Conservation (phyloP, 768 basidiomycete species). For the Tulasnella sp. region DNA sequence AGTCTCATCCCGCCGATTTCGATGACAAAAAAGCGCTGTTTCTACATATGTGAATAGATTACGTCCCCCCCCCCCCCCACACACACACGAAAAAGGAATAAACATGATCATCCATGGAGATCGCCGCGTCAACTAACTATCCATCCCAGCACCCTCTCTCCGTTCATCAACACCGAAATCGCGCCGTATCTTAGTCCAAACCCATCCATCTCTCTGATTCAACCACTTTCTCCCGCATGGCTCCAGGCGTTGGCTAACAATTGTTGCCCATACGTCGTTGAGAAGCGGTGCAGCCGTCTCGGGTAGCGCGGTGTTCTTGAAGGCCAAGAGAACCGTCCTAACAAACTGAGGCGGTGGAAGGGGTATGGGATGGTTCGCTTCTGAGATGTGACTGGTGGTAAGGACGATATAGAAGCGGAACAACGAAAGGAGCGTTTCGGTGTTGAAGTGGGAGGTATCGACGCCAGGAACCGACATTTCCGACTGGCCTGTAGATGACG, state of each 20-base stretch:
- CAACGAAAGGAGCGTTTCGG: neutral
- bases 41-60: neutral
- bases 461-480: neutral
- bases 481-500: neutral
- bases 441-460: neutral
- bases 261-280: neutral
- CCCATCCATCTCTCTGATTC: slow-evolving; percentile 41
- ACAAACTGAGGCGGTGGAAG: neutral
- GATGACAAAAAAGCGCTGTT: neutral
- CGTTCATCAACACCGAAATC: neutral
- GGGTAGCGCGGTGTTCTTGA: neutral
- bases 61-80: neutral
- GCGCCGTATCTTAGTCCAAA: neutral
- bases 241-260: neutral
- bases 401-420: neutral
- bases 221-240: slow-evolving; percentile 37
- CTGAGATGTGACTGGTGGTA: neutral
- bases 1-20: no score
- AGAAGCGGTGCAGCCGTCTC: neutral
- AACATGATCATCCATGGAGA: no score
- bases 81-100: no score
- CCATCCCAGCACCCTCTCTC: neutral
- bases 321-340: neutral
- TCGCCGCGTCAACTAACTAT: neutral
- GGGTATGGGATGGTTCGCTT: neutral